These are phyloP conservation scores for Coemansia aciculifera DNA, from an alignment of 192 early-diverging fungal genomes.

Conservation along the genomic window DNA sequence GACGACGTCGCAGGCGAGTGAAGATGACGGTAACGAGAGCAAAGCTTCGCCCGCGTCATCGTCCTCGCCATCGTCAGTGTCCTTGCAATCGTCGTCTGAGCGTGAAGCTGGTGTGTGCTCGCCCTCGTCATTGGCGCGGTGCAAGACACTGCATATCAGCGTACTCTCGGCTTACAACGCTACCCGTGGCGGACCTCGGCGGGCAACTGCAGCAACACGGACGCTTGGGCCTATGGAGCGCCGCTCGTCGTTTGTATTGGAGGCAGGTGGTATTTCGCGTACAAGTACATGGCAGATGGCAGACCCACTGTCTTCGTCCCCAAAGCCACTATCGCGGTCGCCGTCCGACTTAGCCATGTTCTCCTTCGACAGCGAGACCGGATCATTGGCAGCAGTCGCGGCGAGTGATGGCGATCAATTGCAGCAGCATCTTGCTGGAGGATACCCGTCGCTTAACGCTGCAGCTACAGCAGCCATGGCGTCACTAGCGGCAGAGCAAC, in stretches of 20 bases:
- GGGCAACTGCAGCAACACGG: not conserved
- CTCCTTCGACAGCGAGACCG: not conserved
- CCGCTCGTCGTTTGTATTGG: not conserved
- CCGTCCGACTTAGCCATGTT: constrained; percentile 53
- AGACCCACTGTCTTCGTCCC: constrained; percentile 8
- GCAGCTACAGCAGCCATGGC: constrained; percentile 29
- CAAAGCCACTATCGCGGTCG: constrained; percentile 28
- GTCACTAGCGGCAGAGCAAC: constrained; percentile 11
- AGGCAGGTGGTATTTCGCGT: not conserved
- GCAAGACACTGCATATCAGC: constrained; percentile 45
- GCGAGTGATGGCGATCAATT: not conserved
- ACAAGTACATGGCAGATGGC: not conserved
- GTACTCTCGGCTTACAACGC: constrained; percentile 39
- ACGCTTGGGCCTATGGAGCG: not conserved
- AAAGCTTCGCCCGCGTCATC: constrained; percentile 2
- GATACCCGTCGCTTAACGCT: constrained; percentile 26
- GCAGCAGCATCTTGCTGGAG: constrained; percentile 4
- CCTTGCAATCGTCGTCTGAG: constrained; percentile 7
- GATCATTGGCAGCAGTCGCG: not conserved
- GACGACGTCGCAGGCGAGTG: not conserved
- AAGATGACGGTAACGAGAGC: not conserved
- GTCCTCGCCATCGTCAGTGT: constrained; percentile 3
- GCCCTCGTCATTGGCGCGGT: constrained; percentile 22
- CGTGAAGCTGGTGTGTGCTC: constrained; percentile 11
- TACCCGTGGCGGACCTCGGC: constrained; percentile 3